Percentiles rank a stretch among this genome's conserved stretches.
Evolutionary conservation across 2,329 filamentous ascomycete genomes (phyloP).

Genomic region (Xylaria sp.): DNA sequence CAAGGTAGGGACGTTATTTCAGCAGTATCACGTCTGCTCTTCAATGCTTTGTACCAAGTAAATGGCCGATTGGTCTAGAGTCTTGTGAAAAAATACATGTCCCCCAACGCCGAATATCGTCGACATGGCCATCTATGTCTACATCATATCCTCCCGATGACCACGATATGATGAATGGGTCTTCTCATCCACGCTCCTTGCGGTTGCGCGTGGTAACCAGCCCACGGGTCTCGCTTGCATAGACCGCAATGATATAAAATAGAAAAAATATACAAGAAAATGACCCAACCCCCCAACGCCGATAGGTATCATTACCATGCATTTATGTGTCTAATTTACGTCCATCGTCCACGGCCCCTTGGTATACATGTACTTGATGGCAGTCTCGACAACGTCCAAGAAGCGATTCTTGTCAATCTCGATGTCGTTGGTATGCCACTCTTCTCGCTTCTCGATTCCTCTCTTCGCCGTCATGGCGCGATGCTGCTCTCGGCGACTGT

Average conservation of each 20-base stretch:
- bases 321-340: not conserved
- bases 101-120: too few species aligned
- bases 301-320: not conserved
- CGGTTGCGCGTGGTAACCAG: too few species aligned
- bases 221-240: too few species aligned
- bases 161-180: too few species aligned
- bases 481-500: not conserved
- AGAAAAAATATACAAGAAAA: not conserved
- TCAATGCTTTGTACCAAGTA: too few species aligned
- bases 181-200: too few species aligned
- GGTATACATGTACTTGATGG: conserved; percentile 14
- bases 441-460: not conserved
- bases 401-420: conserved; percentile 11
- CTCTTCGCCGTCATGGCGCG: not conserved
- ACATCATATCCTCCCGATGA: too few species aligned
- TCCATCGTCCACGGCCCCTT: conserved; percentile 12
- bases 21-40: too few species aligned
- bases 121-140: too few species aligned
- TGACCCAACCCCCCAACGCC: not conserved
- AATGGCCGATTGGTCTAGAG: too few species aligned
- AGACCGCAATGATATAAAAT: not conserved
- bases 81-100: too few species aligned
- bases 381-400: conserved; percentile 11
- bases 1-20: too few species aligned
- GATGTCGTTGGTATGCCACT: conserved; percentile 22